Evolutionary conservation across 805 yeast genomes (phyloP).

Genomic region (Priceomyces haplophilus): DNA sequence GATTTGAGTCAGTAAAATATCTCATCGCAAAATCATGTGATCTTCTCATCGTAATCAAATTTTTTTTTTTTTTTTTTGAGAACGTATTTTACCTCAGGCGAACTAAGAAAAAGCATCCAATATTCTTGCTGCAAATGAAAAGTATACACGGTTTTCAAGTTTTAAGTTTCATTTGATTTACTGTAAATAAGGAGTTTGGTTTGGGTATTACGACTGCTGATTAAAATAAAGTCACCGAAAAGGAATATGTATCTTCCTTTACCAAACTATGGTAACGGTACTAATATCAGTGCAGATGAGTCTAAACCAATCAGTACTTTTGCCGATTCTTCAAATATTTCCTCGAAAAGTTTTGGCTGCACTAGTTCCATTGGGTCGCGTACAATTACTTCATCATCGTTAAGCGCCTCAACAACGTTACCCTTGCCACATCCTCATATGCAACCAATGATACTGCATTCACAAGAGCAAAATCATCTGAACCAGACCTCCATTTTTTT

Average conservation of each 20-base stretch:
- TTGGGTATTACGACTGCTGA: background rate
- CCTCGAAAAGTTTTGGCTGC: background rate
- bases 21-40: no score
- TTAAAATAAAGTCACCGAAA: background rate
- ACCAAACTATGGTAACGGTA: slow-evolving; percentile 7
- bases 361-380: slow-evolving; percentile 1
- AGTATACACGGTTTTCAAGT: no score
- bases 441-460: slow-evolving; percentile 12
- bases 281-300: slow-evolving; percentile 3
- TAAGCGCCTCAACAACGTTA: slow-evolving; percentile 6
- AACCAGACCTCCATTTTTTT: background rate
- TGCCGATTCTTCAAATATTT: background rate
- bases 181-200: no score
- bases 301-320: slow-evolving; percentile 2
- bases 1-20: no score
- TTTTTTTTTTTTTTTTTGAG: slow-evolving; percentile 8
- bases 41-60: background rate
- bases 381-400: slow-evolving; percentile 3
- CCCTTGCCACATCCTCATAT: slow-evolving; percentile 12
- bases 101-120: background rate
- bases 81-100: background rate
- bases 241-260: slow-evolving; percentile 12
- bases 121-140: slow-evolving; percentile 9
- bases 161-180: no score
- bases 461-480: slow-evolving; percentile 4